Conservation (phyloP, 345 rosid species). For the Capsella bursapastoris region DNA sequence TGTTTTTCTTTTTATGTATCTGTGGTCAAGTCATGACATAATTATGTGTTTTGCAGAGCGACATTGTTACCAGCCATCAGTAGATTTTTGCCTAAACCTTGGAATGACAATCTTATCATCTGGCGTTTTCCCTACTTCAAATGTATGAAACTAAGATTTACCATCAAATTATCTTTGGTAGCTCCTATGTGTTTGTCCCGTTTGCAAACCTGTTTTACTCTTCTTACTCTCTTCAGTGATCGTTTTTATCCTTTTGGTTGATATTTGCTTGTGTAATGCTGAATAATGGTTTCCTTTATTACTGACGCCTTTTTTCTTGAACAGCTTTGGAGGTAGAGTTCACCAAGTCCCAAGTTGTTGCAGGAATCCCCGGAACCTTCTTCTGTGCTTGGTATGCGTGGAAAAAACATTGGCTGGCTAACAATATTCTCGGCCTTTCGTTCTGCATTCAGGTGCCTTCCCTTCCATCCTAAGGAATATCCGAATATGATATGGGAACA, state of each 20-base stretch:
- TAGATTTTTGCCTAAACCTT: slow-evolving; percentile 69
- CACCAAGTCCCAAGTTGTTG: slow-evolving; percentile 88
- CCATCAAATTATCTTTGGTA: neutral
- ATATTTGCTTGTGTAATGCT: slow-evolving; percentile 48
- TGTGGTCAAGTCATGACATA: slow-evolving; percentile 16
- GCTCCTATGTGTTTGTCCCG: neutral
- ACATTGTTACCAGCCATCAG: slow-evolving; percentile 84
- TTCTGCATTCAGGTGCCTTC: slow-evolving; percentile 96
- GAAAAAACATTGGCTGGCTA: slow-evolving; percentile 98
- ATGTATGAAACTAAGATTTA: slow-evolving; percentile 57
- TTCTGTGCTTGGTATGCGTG: slow-evolving; percentile 99
- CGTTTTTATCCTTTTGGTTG: slow-evolving; percentile 45
- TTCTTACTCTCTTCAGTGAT: slow-evolving; percentile 5
- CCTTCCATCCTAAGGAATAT: neutral
- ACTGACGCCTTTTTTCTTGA: slow-evolving; percentile 47
- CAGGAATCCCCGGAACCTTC: slow-evolving; percentile 95
- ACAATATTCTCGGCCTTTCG: slow-evolving; percentile 90
- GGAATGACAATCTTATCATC: slow-evolving; percentile 79
- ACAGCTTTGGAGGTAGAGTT: slow-evolving; percentile 97
- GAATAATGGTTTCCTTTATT: slow-evolving; percentile 42
- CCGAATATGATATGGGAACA: neutral
- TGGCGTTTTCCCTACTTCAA: slow-evolving; percentile 83
- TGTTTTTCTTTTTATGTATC: neutral
- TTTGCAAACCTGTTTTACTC: slow-evolving; percentile 10
- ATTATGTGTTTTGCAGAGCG: slow-evolving; percentile 62